Evolutionary conservation across 768 basidiomycete species (phyloP).

Genomic region (Tricholoma terreum): DNA sequence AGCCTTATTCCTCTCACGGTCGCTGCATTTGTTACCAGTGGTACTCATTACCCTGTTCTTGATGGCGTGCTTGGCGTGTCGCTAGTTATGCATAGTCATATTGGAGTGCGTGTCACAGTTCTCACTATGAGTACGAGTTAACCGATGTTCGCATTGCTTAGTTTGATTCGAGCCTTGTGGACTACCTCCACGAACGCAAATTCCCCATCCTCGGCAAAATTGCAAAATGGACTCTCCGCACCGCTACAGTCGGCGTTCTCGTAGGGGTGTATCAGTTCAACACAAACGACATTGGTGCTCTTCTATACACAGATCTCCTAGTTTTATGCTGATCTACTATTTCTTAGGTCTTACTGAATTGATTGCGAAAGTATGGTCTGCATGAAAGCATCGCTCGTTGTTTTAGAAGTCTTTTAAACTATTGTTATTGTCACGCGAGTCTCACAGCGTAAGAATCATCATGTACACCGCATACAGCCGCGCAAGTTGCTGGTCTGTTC

Average conservation of each 20-base stretch:
- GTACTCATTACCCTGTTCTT: constrained; percentile 74
- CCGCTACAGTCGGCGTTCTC: constrained; percentile 75
- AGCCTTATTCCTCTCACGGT: constrained; percentile 85
- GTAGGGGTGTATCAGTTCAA: constrained; percentile 98
- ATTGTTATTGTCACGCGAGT: neutral
- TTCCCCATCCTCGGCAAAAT: constrained; percentile 78
- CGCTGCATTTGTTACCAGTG: constrained; percentile 79
- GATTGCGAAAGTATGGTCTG: constrained; percentile 78
- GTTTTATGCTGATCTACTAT: neutral
- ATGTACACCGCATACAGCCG: too few species aligned
- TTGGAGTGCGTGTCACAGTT: constrained; percentile 62
- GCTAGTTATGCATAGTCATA: constrained; percentile 92
- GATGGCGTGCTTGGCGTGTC: constrained; percentile 88
- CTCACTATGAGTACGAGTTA: neutral
- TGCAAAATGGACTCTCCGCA: constrained; percentile 72
- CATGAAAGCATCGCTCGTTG: constrained; percentile 37
- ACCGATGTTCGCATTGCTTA: constrained; percentile 40
- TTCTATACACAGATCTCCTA: neutral
- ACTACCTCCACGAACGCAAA: constrained; percentile 93
- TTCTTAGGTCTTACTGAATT: constrained; percentile 78
- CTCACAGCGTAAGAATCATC: too few species aligned
- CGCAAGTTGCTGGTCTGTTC: too few species aligned
- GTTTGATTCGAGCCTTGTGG: constrained; percentile 77
- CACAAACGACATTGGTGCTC: constrained; percentile 95
- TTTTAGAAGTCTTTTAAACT: neutral